A percentile compares a stretch with the other conserved stretches of the same genome.
phyloP scores from a whole-genome alignment of 768 basidiomycete genomes.

The Leucocoprinus leucothites region DNA sequence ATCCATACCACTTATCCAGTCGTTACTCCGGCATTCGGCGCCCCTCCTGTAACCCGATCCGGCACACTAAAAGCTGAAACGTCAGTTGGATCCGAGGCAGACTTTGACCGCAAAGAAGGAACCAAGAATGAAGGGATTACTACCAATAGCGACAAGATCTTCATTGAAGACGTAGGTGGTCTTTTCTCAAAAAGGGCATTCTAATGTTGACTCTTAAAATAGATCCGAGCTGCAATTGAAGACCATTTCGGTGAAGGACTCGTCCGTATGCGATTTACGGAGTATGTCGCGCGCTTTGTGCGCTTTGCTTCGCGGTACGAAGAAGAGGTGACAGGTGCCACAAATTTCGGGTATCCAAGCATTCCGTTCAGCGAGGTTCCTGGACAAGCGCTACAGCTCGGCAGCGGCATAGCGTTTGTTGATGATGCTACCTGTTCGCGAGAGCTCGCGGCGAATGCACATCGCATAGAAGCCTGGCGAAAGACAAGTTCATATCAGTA shows the following conservation, averaged over 20 bases:
- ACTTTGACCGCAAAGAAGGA: conserved; percentile 63
- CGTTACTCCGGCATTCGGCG: conserved; percentile 34
- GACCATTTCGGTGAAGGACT: conserved; percentile 89
- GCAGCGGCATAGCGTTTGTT: conserved; percentile 76
- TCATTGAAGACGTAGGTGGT: conserved; percentile 88
- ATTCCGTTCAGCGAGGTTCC: conserved; percentile 46
- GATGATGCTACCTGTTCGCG: conserved; percentile 65
- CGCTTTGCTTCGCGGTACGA: conserved; percentile 90
- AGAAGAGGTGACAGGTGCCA: conserved; percentile 74
- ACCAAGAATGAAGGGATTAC: conserved; percentile 56
- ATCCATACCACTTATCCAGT: conserved; percentile 60
- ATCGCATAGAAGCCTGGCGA: conserved; percentile 92
- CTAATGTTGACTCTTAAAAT: not conserved
- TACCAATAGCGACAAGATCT: conserved; percentile 70
- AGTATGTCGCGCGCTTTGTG: conserved; percentile 86
- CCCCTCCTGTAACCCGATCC: conserved; percentile 48
- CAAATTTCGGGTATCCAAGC: conserved; percentile 73
- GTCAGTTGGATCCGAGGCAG: conserved; percentile 65
- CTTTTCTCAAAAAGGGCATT: not conserved
- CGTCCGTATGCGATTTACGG: conserved; percentile 85
- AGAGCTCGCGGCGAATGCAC: conserved; percentile 74
- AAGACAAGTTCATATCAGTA: conserved; percentile 78
- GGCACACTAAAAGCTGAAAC: conserved; percentile 66
- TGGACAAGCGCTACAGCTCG: conserved; percentile 51
- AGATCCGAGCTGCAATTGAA: conserved; percentile 87